Percentiles rank a stretch among this genome's conserved stretches.
These are phyloP conservation scores for Arachis stenosperma DNA, from an alignment of 306 rosid genomes.

Conservation along the genomic window DNA sequence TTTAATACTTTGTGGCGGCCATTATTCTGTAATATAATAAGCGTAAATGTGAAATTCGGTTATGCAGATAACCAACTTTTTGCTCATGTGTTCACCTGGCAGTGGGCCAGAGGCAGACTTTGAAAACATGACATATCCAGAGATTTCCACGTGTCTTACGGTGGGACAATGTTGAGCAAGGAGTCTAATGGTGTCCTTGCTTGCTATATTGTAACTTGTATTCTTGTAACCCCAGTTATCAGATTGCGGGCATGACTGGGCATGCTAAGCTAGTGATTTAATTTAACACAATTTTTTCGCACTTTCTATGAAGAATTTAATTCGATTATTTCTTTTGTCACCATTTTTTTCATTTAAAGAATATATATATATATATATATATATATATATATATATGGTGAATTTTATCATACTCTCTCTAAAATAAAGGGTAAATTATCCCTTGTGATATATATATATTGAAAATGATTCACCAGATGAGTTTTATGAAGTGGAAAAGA, in stretches of 20 bases:
- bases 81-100: not conserved
- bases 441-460: too few species aligned
- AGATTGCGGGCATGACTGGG: not conserved
- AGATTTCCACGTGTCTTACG: conserved; percentile 29
- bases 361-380: too few species aligned
- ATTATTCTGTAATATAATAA: conserved; percentile 1
- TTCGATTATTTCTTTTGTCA: too few species aligned
- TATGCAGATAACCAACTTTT: conserved; percentile 54
- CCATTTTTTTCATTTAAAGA: not conserved
- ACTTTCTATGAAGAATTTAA: conserved; percentile 1
- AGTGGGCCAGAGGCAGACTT: not conserved
- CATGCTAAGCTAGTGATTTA: not conserved
- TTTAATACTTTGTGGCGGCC: conserved; percentile 27
- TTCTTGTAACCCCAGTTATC: not conserved
- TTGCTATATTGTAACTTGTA: too few species aligned
- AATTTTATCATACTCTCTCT: too few species aligned
- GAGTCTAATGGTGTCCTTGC: not conserved
- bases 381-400: too few species aligned
- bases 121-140: conserved; percentile 19
- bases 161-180: conserved; percentile 3
- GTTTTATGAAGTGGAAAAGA: too few species aligned
- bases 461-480: too few species aligned
- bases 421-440: too few species aligned
- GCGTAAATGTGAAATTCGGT: conserved; percentile 31
- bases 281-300: not conserved